A percentile compares a stretch with the other conserved stretches of the same genome.
Conservation (phyloP, 768 basidiomycete genomes). For the Lentinula guzmanii region DNA sequence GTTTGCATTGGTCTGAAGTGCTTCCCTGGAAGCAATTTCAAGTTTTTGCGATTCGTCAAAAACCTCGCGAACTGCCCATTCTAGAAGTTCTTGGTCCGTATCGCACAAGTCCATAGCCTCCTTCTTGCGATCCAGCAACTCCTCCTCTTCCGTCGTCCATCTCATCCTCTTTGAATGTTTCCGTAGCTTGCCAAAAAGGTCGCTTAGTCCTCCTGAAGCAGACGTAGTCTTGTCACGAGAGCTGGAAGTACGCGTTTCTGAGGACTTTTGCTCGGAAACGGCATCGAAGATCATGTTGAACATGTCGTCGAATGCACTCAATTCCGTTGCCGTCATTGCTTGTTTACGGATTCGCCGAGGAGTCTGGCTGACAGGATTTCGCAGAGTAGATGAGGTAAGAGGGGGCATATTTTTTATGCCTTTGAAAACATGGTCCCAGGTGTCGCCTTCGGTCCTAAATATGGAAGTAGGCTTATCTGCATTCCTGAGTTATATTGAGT, state of each 20-base stretch:
- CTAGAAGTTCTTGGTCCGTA: slow-evolving; percentile 64
- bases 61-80: slow-evolving; percentile 66
- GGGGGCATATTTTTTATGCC: slow-evolving; percentile 30
- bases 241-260: neutral
- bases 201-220: slow-evolving; percentile 27
- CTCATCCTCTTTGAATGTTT: slow-evolving; percentile 42
- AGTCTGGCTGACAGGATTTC: slow-evolving; percentile 12
- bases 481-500: neutral
- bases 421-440: slow-evolving; percentile 53
- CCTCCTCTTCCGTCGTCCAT: slow-evolving; percentile 46
- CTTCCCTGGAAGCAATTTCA: slow-evolving; percentile 38
- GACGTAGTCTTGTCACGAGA: slow-evolving; percentile 10
- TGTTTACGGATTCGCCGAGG: slow-evolving; percentile 32
- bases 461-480: slow-evolving; percentile 20
- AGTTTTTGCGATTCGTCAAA: slow-evolving; percentile 54
- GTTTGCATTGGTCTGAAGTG: slow-evolving; percentile 23
- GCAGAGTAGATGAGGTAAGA: slow-evolving; percentile 14
- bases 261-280: slow-evolving; percentile 27
- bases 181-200: slow-evolving; percentile 52
- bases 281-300: slow-evolving; percentile 66
- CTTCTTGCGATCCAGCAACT: slow-evolving; percentile 60
- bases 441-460: slow-evolving; percentile 26
- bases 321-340: slow-evolving; percentile 64
- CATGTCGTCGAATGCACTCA: slow-evolving; percentile 63
- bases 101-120: slow-evolving; percentile 68